A percentile compares a stretch with the other conserved stretches of the same genome.
Evolutionary conservation across 2,329 filamentous ascomycete species (phyloP).

Genomic region (Botrytis hyacinthi): DNA sequence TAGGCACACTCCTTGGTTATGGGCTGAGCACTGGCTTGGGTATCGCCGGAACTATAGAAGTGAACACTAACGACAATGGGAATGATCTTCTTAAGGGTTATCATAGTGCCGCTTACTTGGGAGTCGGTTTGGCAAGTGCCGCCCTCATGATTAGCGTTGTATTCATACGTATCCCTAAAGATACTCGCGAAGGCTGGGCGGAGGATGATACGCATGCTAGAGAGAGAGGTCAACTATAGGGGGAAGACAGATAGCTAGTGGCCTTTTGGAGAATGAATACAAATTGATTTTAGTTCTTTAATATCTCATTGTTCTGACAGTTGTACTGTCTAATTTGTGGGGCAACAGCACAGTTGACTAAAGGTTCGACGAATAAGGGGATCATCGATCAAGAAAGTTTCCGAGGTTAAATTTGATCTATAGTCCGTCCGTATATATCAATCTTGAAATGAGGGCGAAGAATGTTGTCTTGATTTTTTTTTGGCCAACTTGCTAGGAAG

Average conservation of each 20-base stretch:
- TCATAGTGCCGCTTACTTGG: slow-evolving; percentile 45
- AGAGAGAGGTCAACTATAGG: not conserved
- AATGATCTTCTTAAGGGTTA: slow-evolving; percentile 39
- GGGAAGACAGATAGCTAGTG: not conserved
- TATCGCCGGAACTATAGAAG: slow-evolving; percentile 45
- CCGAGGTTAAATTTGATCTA: not conserved
- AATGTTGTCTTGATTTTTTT: not conserved
- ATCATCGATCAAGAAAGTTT: not conserved
- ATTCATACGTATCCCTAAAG: slow-evolving; percentile 45
- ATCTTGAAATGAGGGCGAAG: not conserved
- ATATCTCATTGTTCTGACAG: not conserved
- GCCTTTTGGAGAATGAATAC: not conserved
- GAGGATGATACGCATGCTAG: slow-evolving; percentile 21
- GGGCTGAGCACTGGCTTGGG: slow-evolving; percentile 45
- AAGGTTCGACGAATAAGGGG: too few relatives aligned
- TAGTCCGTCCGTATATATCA: not conserved
- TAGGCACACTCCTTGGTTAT: slow-evolving; percentile 46
- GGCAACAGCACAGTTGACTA: too few relatives aligned
- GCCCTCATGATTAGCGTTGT: slow-evolving; percentile 41
- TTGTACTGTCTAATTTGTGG: not conserved
- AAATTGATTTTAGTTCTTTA: not conserved
- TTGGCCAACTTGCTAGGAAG: not conserved
- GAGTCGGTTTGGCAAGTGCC: slow-evolving; percentile 39
- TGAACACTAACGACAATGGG: slow-evolving; percentile 24
- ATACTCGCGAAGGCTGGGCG: slow-evolving; percentile 41